Evolutionary conservation across 148 eudicot genomes (phyloP), one percentile per base, ranked within the genome.

Genomic region (Rhododendron molle): DNA sequence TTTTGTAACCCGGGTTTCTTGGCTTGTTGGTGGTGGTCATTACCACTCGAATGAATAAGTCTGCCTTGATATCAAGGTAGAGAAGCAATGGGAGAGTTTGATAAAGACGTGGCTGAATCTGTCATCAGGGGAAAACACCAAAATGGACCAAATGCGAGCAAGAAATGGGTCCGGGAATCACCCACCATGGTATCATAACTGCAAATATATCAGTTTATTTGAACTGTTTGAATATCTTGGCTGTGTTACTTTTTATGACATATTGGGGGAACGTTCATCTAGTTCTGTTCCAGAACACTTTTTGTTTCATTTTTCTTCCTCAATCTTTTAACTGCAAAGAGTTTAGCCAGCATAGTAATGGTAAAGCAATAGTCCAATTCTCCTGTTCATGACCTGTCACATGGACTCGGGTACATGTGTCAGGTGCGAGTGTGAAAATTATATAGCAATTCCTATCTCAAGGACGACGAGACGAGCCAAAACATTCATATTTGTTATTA

Each of bases 91-190:
- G 91, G 80, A 50, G 91, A 87, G 36, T 83, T 74, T 62, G 72
- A 85, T 72, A 79, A 80, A 49, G 90, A 72, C 38, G 83, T 65
- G 83, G 52, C 47, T 21, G 71, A 80, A 46, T 65, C 88, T 65
- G 78, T 81, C 80, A 85, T 47, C 82, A 86, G 78, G 88, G 91
- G 89, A 40, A 93, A 92, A 85, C 88, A 81, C 72, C 93, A 83
- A 54, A 92, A 89, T 74, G 89, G 87, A 86, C 54, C 89, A 54
- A 79, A 72, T 79, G 72, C 74, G 38, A 90, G 92, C 92, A 91
- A 91, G 90, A 91, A 90, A 88, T 87, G 91, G 88, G 88, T 91
- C 88, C 94, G 86, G 88, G 96, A 93, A 73, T 92, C 98, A 79
- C 89, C 91, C 3, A 86, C 92, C 76, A 89, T 90, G 98, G 98